Evolutionary conservation across 2,329 filamentous ascomycete genomes (phyloP), one percentile per base, ranked within the genome.

Genomic region (Stagonosporopsis rhizophila): DNA sequence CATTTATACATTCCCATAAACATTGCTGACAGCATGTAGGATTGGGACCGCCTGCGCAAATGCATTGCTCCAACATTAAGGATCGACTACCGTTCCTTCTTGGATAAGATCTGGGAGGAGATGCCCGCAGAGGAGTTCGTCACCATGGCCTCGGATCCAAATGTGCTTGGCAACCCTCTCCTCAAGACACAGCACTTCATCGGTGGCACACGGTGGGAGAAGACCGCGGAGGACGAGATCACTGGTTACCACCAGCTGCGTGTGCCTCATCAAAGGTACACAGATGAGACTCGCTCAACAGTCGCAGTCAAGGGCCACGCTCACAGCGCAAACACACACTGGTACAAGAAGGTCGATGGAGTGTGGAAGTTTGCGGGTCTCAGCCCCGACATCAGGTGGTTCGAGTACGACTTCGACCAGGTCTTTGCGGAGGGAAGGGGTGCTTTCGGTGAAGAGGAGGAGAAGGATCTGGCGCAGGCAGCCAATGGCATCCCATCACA

Each of bases 31-130:
- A 17, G 32, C 17, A 35, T 5, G 19, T 52, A 76, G 75, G 84
- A 88, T 76, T 88, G 86, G 85, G 78, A 80, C 14, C 82, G 85
- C 47, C 80, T 88, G 25, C 70, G 78, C 62, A 83, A 82, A 60
- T 85, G 83, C 78, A 86, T 90, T 62, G 87, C 87, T 2, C 87
- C 87, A 1, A 86, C 82, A 1, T 69, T 86, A 14, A 78, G 77
- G 81, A 83, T 92, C 67, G 89, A 92, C 80, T 92, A 92, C 82
- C 80, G 73, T 61, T 85, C 73, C 14, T 81, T 85, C 66, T 75
- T 85, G 58, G 75, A 80, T 75, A 82, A 84, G 72, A 69, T 81
- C 48, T 85, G 83, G 83, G 82, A 84, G 58, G 72, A 76, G 15
- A 84, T 85, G 82, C 81, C 82, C 0, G 82, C 82, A 7, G 79